Percentiles rank a stretch among this genome's conserved stretches.
Conservation (phyloP, 306 rosid species). For the Adenanthera pavonina region DNA sequence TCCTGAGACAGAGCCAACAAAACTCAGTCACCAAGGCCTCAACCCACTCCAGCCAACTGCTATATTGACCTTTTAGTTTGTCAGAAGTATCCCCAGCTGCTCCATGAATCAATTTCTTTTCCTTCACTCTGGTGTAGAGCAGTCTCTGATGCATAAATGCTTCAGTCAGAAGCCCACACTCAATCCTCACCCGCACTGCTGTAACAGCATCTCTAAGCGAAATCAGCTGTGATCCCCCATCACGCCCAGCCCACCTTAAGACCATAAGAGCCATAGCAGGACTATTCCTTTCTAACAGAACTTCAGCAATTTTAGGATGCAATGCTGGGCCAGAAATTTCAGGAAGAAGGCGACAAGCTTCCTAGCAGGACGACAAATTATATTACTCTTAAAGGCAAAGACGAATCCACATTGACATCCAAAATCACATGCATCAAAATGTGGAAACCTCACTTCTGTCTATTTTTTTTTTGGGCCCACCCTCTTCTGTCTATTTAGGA, state of each 20-base stretch:
- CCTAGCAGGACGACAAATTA: slow-evolving; percentile 61
- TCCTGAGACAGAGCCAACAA: slow-evolving; percentile 92
- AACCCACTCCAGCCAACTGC: slow-evolving; percentile 77
- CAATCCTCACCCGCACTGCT: slow-evolving; percentile 94
- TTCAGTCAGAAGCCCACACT: slow-evolving; percentile 96
- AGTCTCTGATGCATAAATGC: slow-evolving; percentile 91
- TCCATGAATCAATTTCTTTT: slow-evolving; percentile 56
- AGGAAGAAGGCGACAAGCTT: slow-evolving; percentile 88
- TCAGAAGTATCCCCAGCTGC: slow-evolving; percentile 50
- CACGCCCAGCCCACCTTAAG: slow-evolving; percentile 93
- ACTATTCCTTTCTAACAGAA: slow-evolving; percentile 83
- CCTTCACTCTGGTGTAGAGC: slow-evolving; percentile 73
- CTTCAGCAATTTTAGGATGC: slow-evolving; percentile 97
- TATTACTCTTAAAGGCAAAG: slow-evolving; percentile 36
- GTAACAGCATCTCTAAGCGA: slow-evolving; percentile 91
- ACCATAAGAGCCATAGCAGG: slow-evolving; percentile 92
- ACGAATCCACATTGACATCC: not conserved
- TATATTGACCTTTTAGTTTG: slow-evolving; percentile 47
- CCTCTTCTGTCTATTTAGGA: slow-evolving; percentile 8
- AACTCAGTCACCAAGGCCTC: slow-evolving; percentile 87
- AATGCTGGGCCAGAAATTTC: slow-evolving; percentile 83
- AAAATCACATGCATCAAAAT: slow-evolving; percentile 9
- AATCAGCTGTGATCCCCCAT: slow-evolving; percentile 61
- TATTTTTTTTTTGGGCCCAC: not conserved
- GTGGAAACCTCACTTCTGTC: slow-evolving; percentile 12